Evolutionary conservation across 345 rosid species (phyloP).

Genomic region (Rhodomyrtus tomentosa): DNA sequence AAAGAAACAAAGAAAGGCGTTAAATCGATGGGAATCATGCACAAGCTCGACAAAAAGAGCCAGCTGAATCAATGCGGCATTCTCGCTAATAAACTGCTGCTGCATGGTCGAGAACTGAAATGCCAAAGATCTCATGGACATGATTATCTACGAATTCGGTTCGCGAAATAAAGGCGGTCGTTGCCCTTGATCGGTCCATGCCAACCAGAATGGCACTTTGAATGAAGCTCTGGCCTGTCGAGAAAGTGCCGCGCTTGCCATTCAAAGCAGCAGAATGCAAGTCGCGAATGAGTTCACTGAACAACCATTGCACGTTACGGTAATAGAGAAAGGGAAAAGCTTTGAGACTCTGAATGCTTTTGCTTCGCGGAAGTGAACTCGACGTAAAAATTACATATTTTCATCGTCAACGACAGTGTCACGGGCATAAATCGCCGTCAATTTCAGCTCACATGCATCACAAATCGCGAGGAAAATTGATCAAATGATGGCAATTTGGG

Average conservation of each 20-base stretch:
- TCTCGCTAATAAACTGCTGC: not conserved
- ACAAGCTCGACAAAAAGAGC: not conserved
- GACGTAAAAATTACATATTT: not conserved
- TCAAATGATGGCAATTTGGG: too few species aligned
- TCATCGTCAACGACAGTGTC: not conserved
- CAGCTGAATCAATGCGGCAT: not conserved
- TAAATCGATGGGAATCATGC: not conserved
- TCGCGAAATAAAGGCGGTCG: not conserved
- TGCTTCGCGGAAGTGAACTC: not conserved
- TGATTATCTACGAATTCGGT: constrained; percentile 1
- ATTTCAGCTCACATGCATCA: too few species aligned
- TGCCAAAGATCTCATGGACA: constrained; percentile 27
- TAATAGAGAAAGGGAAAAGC: not conserved
- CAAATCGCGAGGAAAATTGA: too few species aligned
- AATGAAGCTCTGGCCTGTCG: not conserved
- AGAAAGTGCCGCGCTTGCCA: not conserved
- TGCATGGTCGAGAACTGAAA: not conserved
- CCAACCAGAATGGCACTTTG: not conserved
- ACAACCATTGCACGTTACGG: accelerated
- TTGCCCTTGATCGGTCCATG: not conserved
- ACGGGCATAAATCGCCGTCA: not conserved
- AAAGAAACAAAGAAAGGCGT: not conserved
- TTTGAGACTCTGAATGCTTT: not conserved
- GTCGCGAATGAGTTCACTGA: not conserved
- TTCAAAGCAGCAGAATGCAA: not conserved